Evolutionary conservation across 345 rosid species (phyloP).

Genomic region (Geranium rotundifolium): DNA sequence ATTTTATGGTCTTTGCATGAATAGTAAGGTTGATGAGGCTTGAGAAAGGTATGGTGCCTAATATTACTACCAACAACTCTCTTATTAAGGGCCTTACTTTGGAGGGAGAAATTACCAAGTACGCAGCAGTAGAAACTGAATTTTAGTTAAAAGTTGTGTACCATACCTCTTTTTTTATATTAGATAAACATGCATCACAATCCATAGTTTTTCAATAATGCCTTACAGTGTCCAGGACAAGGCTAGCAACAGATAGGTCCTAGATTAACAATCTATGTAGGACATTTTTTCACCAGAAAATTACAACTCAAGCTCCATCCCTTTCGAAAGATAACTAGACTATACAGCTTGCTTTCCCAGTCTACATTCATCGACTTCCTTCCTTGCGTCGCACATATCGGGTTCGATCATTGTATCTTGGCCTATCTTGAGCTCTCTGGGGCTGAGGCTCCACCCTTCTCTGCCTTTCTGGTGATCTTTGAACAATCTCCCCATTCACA

Average conservation of each 20-base stretch:
- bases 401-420: constrained; percentile 96
- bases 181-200: no score
- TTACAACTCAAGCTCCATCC: no score
- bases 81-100: constrained; percentile 10
- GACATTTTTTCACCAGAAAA: no score
- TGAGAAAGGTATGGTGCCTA: constrained; percentile 13
- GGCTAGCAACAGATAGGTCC: no score
- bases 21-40: constrained; percentile 1
- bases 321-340: constrained; percentile 3
- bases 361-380: constrained; percentile 33
- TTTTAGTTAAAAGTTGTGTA: no score
- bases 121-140: no score
- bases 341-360: constrained; percentile 13
- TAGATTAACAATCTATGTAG: no score
- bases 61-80: constrained; percentile 10
- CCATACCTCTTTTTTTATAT: no score
- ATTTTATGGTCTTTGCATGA: constrained; percentile 4
- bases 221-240: no score
- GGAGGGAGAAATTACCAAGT: constrained; percentile 12
- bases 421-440: constrained; percentile 86
- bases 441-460: constrained; percentile 89
- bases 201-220: no score
- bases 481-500: constrained; percentile 93
- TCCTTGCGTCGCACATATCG: constrained; percentile 81
- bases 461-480: constrained; percentile 89